Percentiles rank a stretch among this genome's conserved stretches.
phyloP scores from a whole-genome alignment of 2,329 filamentous ascomycete species.

The Alternaria ethzedia region DNA sequence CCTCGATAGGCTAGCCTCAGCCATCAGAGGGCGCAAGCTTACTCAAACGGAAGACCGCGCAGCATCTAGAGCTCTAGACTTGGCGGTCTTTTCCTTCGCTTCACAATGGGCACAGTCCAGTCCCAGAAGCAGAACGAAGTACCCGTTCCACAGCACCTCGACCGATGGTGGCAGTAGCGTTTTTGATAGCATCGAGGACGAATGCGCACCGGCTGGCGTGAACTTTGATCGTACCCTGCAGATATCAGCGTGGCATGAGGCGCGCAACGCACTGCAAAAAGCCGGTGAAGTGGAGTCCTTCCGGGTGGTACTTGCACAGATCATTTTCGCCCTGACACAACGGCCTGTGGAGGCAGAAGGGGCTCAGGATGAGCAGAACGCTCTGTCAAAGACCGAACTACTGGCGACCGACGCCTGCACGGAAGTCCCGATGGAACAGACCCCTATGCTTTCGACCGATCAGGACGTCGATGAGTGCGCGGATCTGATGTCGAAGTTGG shows the following conservation, averaged over 20 bases:
- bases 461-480: slow-evolving; percentile 32
- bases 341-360: slow-evolving; percentile 40
- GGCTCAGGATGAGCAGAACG: neutral
- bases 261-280: slow-evolving; percentile 47
- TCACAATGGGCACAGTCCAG: slow-evolving; percentile 56
- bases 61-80: slow-evolving; percentile 55
- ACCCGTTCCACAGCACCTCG: slow-evolving; percentile 32
- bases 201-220: neutral
- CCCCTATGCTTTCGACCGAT: slow-evolving; percentile 8
- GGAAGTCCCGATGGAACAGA: neutral
- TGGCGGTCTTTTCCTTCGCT: slow-evolving; percentile 61
- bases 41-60: slow-evolving; percentile 53
- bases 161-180: slow-evolving; percentile 12
- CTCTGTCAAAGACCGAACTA: neutral
- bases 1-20: slow-evolving; percentile 55
- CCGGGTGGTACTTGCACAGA: slow-evolving; percentile 53
- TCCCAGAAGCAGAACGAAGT: slow-evolving; percentile 33
- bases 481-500: slow-evolving; percentile 39
- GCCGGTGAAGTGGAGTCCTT: slow-evolving; percentile 54
- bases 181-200: slow-evolving; percentile 10
- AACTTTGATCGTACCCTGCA: slow-evolving; percentile 50
- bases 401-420: neutral
- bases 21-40: slow-evolving; percentile 51
- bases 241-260: slow-evolving; percentile 52
- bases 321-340: slow-evolving; percentile 56